These are phyloP conservation scores for Globisporangium radiosum DNA, from an alignment of 352 stramenopile species.

Conservation along the genomic window DNA sequence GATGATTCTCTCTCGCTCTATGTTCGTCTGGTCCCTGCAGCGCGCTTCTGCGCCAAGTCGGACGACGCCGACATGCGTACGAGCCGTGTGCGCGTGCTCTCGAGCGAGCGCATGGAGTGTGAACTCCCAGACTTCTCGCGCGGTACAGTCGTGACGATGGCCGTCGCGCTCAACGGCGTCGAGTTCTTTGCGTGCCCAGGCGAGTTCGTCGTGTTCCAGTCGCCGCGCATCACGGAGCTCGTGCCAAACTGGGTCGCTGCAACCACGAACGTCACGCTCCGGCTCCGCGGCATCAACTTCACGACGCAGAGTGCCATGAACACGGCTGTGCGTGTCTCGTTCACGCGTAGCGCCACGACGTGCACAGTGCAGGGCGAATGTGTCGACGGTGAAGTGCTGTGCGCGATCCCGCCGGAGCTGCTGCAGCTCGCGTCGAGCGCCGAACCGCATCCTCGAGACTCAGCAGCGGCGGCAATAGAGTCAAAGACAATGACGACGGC, in stretches of 20 bases:
- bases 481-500: not conserved
- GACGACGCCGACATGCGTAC: slow-evolving; percentile 29
- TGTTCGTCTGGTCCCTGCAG: slow-evolving; percentile 6
- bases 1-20: too few relatives aligned
- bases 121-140: slow-evolving; percentile 52
- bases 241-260: slow-evolving; percentile 50
- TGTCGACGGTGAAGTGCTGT: slow-evolving; percentile 31
- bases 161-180: slow-evolving; percentile 55
- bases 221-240: slow-evolving; percentile 40
- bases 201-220: slow-evolving; percentile 55
- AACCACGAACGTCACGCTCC: slow-evolving; percentile 20
- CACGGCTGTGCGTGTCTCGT: slow-evolving; percentile 34
- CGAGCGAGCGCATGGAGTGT: slow-evolving; percentile 43
- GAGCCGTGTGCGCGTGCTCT: slow-evolving; percentile 29
- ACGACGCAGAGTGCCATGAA: slow-evolving; percentile 18
- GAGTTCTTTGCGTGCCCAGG: slow-evolving; percentile 48
- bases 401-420: slow-evolving; percentile 27
- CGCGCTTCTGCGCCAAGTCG: slow-evolving; percentile 31
- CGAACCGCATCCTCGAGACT: too few relatives aligned
- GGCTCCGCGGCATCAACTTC: slow-evolving; percentile 55
- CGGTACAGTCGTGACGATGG: slow-evolving; percentile 39
- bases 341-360: slow-evolving; percentile 18
- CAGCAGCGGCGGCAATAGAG: not conserved
- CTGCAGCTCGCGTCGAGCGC: not conserved
- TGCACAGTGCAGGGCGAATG: slow-evolving; percentile 23